A percentile compares a stretch with the other conserved stretches of the same genome.
phyloP scores from a whole-genome alignment of 345 rosid genomes.

The Hibiscus syriacus region DNA sequence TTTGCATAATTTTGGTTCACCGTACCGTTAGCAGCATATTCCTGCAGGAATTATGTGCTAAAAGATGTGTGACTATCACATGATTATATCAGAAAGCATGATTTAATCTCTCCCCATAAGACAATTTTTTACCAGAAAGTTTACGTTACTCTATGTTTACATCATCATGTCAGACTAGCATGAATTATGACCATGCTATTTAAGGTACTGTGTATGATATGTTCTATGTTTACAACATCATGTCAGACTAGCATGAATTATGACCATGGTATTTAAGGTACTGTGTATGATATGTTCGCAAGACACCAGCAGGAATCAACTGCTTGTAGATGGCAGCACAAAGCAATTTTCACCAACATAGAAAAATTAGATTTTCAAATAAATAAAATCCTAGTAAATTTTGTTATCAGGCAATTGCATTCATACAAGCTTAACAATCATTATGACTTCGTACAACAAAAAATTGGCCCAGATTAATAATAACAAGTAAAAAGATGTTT shows the following conservation, averaged over 20 bases:
- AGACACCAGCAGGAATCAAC: neutral
- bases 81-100: neutral
- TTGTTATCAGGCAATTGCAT: neutral
- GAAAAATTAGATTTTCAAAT: neutral
- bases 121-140: neutral
- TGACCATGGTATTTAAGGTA: neutral
- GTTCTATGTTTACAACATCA: constrained; percentile 1
- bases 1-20: constrained; percentile 89
- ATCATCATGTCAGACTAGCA: too few species aligned
- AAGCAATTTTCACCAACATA: neutral
- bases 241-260: neutral
- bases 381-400: too few species aligned
- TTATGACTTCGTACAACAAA: neutral
- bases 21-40: constrained; percentile 89
- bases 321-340: neutral
- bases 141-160: neutral
- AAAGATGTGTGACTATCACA: constrained; percentile 6
- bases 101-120: constrained; percentile 3
- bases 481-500: neutral
- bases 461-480: neutral
- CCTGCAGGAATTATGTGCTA: constrained; percentile 37
- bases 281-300: neutral
- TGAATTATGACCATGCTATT: too few species aligned
- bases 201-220: too few species aligned
- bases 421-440: neutral